Conservation (phyloP, 306 rosid genomes). For the Chamaecrista fasciculata region DNA sequence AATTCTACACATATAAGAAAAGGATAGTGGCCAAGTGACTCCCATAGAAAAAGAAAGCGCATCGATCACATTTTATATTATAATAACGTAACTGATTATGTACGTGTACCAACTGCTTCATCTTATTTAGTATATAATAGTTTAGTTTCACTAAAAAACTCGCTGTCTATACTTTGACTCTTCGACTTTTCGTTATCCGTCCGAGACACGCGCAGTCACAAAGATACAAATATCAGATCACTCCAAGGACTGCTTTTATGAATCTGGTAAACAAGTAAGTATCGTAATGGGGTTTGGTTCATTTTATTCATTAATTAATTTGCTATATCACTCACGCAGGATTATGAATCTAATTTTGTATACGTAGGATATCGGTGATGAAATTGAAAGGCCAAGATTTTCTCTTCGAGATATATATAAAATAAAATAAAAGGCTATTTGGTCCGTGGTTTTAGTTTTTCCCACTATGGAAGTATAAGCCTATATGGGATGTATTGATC, state of each 20-base stretch:
- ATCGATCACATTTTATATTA: not conserved
- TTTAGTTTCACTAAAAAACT: no score
- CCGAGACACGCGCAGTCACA: slow-evolving; percentile 15
- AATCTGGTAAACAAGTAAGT: not conserved
- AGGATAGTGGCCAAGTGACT: slow-evolving; percentile 24
- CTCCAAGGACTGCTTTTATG: no score
- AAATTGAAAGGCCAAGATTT: no score
- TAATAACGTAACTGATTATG: not conserved
- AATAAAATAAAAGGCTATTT: no score
- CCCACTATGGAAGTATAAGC: no score
- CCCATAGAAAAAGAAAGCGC: slow-evolving; percentile 20
- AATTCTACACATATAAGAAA: not conserved
- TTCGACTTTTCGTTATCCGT: slow-evolving; percentile 29
- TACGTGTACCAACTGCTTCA: not conserved
- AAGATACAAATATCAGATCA: no score
- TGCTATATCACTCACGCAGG: no score
- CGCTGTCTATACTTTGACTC: slow-evolving; percentile 36
- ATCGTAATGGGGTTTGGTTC: not conserved
- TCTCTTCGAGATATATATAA: no score
- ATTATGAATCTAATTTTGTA: not conserved
- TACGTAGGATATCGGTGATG: not conserved
- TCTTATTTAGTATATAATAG: slow-evolving; percentile 1
- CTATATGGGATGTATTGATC: no score
- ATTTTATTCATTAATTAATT: not conserved
- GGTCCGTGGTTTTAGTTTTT: no score